Base-by-base conservation (phyloP, 2,329 filamentous ascomycete genomes). In the Botryotinia calthae region DNA sequence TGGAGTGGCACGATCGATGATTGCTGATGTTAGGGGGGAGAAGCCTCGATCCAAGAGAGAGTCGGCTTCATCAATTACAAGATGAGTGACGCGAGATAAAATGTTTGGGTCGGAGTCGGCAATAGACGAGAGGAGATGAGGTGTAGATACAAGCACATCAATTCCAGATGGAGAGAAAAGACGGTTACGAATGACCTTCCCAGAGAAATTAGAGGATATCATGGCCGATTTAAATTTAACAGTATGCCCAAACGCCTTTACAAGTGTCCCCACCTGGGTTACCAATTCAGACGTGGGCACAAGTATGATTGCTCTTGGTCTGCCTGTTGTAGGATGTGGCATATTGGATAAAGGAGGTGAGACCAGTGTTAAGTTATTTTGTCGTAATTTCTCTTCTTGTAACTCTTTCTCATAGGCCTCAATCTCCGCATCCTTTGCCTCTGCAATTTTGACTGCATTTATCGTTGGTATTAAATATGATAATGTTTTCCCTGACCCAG, bases 11-110 rank as follows among this genome's bases (percentile, higher is more conserved):
- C 92, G 91, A 79, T 97, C 93, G 76, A 99, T 87, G 76, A 99
- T 93, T 72, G 89, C 87, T 18, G 89, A 92, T 0, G 96, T 98
- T 37, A 91, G 90, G 1, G 93, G 91, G 6, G 92, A 88, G 84
- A 99, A 99, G 73, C 94, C 97, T 73, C 94, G 92, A 83, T 99
- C 97, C 77, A 99, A 89, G 16, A 99, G 89, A 6, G 95, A 98
- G 83, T 99, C 96, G 1, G 97, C 97, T 84, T 99, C 97, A 81
- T 99, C 97, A 66, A 97, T 87, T 73, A 99, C 88, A 18, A 99
- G 87, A 80, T 98, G 93, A 2, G 89, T 90, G 73, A 98, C 95
- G 20, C 94, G 91, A n/a, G 93, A 95, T 51, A 99, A 88, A 74
- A 99, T 90, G 79, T 97, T 95, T 18, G 96, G 96, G 76, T 98